A percentile compares a stretch with the other conserved stretches of the same genome.
Conservation (phyloP, 495 filamentous ascomycete genomes). For the Aspergillus hancockii region DNA sequence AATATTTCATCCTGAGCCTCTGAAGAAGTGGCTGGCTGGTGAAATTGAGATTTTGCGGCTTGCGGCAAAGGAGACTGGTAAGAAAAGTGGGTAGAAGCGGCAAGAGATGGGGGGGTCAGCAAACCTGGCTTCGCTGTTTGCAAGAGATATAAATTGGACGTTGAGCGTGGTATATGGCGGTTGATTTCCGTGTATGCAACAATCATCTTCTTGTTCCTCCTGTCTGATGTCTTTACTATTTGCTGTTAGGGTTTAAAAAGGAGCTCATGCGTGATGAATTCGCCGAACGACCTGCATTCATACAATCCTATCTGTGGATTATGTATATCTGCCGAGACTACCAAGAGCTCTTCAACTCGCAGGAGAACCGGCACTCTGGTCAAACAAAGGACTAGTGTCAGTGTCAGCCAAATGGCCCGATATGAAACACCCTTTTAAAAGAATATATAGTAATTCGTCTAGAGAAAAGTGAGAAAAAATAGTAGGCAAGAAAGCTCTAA, state of each 20-base stretch:
- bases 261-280: neutral
- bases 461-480: neutral
- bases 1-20: conserved; percentile 77
- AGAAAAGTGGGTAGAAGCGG: conserved; percentile 22
- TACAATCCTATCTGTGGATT: conserved; percentile 12
- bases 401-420: neutral
- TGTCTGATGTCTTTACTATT: neutral
- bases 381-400: neutral
- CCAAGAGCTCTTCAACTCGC: neutral
- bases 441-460: conserved; percentile 2
- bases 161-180: neutral
- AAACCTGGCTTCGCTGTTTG: neutral
- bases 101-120: conserved; percentile 16
- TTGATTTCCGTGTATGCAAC: neutral
- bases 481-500: neutral
- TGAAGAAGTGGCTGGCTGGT: conserved; percentile 76
- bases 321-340: conserved; percentile 3
- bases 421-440: neutral
- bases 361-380: neutral
- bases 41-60: conserved; percentile 67
- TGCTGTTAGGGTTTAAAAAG: neutral
- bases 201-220: conserved; percentile 1
- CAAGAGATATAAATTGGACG: neutral
- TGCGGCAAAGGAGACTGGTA: conserved; percentile 62
- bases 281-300: conserved; percentile 8